Base-by-base conservation (phyloP, 257 asterid species). In the Misopates orontium region DNA sequence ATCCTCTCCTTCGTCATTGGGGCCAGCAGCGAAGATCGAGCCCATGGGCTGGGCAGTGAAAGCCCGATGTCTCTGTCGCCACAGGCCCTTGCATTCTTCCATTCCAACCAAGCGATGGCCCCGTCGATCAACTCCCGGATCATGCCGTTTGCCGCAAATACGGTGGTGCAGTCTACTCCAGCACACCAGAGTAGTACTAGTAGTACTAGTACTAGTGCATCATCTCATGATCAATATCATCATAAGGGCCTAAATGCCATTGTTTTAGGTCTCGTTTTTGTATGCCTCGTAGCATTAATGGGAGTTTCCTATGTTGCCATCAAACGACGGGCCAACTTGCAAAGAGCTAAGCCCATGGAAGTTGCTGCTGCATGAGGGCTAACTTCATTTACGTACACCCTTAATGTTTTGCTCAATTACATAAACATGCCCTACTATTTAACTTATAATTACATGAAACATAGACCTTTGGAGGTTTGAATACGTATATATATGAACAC, bases 101-200 rank as follows among this genome's bases (percentile, higher is more conserved):
- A 81, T 76, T 81, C 86, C 7, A 62, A 61, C 19, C n/a, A n/a
- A n/a, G n/a, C n/a, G n/a, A n/a, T 52, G 32, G 1, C 44, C 21
- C 7, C 64, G 15, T 14, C 79, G 20, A 13, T 20, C 56, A 32
- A 22, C 60, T 28, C 36, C 36, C 48, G 66, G 14, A 40, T 70
- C 21, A 28, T 81, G 67, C 86, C 86, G 0, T 58, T 81, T 24
- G 86, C 86, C 1, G 79, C 83, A 47, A 63, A 79, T 15, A 56
- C 62, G 1, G 79, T 69, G 1, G 79, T 69, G 60, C 49, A 70
- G 66, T 78, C 83, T 23, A 68, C 80, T 6, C 76, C 82, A 1
- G 85, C 78, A n/a, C n/a, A n/a, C 58, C 85, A 70, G 2, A 62
- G 74, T 60, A 75, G 73, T 71, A 16, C 54, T 0, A 1, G 54